Percentiles rank a stretch among this genome's conserved stretches.
phyloP scores from a whole-genome alignment of 140 eudicot species.

The Senecio squalidus region DNA sequence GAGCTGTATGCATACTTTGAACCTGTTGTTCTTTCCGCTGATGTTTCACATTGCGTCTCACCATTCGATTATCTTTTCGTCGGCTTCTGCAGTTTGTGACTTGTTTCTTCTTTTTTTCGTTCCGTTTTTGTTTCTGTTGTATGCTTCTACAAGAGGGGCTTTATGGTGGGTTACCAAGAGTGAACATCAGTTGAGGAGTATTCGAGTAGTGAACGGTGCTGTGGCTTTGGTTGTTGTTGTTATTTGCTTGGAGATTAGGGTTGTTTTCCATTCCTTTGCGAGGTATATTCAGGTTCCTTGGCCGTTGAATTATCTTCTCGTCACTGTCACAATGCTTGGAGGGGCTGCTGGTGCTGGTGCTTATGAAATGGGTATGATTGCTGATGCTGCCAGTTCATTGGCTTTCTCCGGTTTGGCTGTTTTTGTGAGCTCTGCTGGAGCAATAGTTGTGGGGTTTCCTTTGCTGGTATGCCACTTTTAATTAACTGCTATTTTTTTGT shows the following conservation, averaged over 20 bases:
- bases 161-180: slow-evolving; percentile 94
- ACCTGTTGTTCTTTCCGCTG: slow-evolving; percentile 63
- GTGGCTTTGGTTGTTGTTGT: slow-evolving; percentile 75
- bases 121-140: slow-evolving; percentile 78
- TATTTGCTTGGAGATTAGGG: slow-evolving; percentile 82
- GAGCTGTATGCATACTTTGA: slow-evolving; percentile 77
- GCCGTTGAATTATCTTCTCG: slow-evolving; percentile 82
- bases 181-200: slow-evolving; percentile 55
- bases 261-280: slow-evolving; percentile 90
- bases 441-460: slow-evolving; percentile 92
- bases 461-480: slow-evolving; percentile 49
- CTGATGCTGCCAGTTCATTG: slow-evolving; percentile 73
- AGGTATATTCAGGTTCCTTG: slow-evolving; percentile 93
- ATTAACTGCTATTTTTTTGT: background rate
- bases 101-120: slow-evolving; percentile 75
- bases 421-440: slow-evolving; percentile 87
- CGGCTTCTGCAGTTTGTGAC: slow-evolving; percentile 65
- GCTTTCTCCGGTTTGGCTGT: slow-evolving; percentile 73
- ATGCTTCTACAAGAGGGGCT: slow-evolving; percentile 91
- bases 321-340: slow-evolving; percentile 86
- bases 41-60: slow-evolving; percentile 77
- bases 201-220: slow-evolving; percentile 82
- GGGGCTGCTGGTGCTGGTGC: slow-evolving; percentile 92
- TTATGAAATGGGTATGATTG: slow-evolving; percentile 81
- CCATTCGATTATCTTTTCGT: slow-evolving; percentile 54